Conservation (phyloP, 352 stramenopile genomes). For the Phytophthora boehmeriae region DNA sequence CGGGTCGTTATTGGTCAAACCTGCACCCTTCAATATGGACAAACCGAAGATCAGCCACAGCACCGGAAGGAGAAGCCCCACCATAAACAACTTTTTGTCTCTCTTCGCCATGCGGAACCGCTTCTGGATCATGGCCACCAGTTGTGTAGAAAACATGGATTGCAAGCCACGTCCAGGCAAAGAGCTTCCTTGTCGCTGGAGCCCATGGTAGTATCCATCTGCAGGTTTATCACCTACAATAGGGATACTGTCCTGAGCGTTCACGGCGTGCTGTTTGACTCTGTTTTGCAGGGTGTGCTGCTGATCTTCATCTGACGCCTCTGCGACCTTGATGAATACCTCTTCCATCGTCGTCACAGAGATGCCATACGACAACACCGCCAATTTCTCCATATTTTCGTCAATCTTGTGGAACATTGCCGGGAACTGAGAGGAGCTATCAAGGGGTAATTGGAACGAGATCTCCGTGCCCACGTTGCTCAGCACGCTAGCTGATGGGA, state of each 20-base stretch:
- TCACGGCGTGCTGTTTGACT: constrained; percentile 21
- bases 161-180: constrained; percentile 12
- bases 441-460: constrained; percentile 60
- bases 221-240: constrained; percentile 24
- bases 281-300: constrained; percentile 52
- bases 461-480: constrained; percentile 71
- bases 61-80: constrained; percentile 26
- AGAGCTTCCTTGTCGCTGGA: constrained; percentile 20
- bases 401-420: constrained; percentile 64
- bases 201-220: constrained; percentile 16
- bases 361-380: constrained; percentile 52
- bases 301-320: constrained; percentile 47
- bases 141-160: constrained; percentile 29
- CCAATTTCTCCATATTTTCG: constrained; percentile 32
- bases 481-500: constrained; percentile 44
- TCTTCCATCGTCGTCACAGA: constrained; percentile 88
- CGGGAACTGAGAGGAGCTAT: constrained; percentile 46
- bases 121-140: constrained; percentile 27
- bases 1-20: constrained; percentile 28
- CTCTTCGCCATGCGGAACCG: constrained; percentile 24
- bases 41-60: constrained; percentile 29
- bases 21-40: constrained; percentile 26
- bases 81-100: constrained; percentile 25
- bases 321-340: constrained; percentile 79
- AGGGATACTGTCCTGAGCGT: constrained; percentile 20